Evolutionary conservation across 208 protist genomes (phyloP).

Genomic region (Trypanosoma congolense): DNA sequence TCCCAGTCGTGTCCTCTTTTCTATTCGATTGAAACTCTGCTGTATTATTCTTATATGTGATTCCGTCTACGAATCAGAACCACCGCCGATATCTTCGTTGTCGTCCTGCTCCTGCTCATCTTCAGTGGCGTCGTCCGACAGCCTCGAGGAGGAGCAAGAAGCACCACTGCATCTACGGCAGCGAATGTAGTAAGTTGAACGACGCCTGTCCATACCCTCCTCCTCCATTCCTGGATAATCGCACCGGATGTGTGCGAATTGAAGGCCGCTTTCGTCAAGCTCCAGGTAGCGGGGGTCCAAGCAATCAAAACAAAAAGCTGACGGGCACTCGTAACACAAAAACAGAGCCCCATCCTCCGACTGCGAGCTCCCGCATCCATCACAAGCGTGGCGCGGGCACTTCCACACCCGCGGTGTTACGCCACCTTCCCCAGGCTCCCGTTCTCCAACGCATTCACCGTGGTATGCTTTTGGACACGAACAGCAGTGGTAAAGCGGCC

Average conservation of each 20-base stretch:
- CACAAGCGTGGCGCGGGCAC: constrained; percentile 71
- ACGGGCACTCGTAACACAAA: constrained; percentile 72
- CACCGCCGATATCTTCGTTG: constrained; percentile 7
- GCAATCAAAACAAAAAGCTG: constrained; percentile 86
- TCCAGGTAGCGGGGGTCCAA: constrained; percentile 71
- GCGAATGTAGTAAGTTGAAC: constrained; percentile 77
- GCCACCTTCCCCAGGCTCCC: constrained; percentile 22
- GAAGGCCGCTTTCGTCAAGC: constrained; percentile 44
- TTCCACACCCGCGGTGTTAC: constrained; percentile 44
- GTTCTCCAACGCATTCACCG: constrained; percentile 58
- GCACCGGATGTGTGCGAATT: constrained; percentile 57
- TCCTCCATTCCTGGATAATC: constrained; percentile 69
- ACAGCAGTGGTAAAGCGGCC: constrained; percentile 77
- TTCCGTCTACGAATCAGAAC: too few relatives aligned
- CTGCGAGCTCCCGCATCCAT: constrained; percentile 53
- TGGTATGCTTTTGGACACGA: constrained; percentile 84
- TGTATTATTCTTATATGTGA: too few relatives aligned
- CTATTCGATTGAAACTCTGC: too few relatives aligned
- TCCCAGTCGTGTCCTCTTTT: too few relatives aligned
- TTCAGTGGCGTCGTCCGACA: constrained; percentile 11
- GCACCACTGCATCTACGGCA: constrained; percentile 74
- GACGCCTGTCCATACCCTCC: constrained; percentile 50
- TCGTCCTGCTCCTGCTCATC: constrained; percentile 11
- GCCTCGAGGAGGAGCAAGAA: constrained; percentile 46
- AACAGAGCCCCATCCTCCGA: constrained; percentile 72